Evolutionary conservation across 345 rosid genomes (phyloP), one percentile per base, ranked within the genome.

Genomic region (Eucalyptus decipiens): DNA sequence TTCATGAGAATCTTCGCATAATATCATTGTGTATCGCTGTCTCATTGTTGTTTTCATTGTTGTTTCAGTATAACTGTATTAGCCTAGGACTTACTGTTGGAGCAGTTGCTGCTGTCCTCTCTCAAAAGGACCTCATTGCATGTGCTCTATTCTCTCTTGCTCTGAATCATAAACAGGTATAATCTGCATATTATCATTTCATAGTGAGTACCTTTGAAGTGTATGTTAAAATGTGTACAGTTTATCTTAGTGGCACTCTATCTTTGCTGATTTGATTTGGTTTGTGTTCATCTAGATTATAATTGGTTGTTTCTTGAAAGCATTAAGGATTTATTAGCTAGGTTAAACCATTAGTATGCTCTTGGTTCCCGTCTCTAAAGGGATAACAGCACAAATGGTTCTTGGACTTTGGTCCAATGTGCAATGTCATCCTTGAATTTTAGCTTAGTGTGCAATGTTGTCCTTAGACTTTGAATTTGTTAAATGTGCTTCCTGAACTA

Each of bases 101-200:
- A 87, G 99, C 99, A 87, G 90, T 95, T 91, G 97, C 97, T 90
- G 96, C 99, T 37, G 90, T 95, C 76, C 95, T 97, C 58, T 93
- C 95, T 72, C 92, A 94, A 89, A 94, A 90, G 49, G 95, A 97
- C 90, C 92, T 95, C 86, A 87, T 93, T 83, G 96, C 94, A 87
- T 93, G 94, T 90, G 93, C 93, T 67, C 92, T 98, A 52, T 98
- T 93, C 93, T 94, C 95, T 91, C 95, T 95, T 62, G 97, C 99
- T 90, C 98, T 98, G 92, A 96, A 95, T 90, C 99, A 98, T 93
- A 96, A 98, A 92, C 98, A 98, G 98, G 99, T 97, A 58, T 32
- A 32, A 76, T 37, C 47, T 6, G 28, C 47, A 19, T 76, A 37
- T 37, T 76, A 21, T 37, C 45, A 76, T 37, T 76, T 37, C 28